phyloP scores from a whole-genome alignment of 148 eudicot species.

The Vaccinium darrowii region DNA sequence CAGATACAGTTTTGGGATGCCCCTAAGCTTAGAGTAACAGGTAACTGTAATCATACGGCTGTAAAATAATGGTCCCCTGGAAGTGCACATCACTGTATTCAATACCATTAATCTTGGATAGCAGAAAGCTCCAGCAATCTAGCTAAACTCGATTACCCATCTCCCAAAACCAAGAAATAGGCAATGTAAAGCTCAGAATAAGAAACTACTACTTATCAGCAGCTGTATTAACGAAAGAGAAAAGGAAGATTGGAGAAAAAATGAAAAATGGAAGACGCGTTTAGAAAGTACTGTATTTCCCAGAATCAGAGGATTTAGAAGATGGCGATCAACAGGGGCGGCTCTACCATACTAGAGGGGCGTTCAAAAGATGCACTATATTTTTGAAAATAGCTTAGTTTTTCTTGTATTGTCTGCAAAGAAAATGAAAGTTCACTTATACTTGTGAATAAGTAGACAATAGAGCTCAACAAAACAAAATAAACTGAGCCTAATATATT shows the following conservation, averaged over 20 bases:
- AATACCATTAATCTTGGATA: background rate
- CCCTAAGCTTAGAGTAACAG: background rate
- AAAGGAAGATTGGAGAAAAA: background rate
- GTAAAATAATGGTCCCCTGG: background rate
- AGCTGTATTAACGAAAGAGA: background rate
- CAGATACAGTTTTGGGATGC: background rate
- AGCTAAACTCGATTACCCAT: background rate
- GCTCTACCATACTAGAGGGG: no score
- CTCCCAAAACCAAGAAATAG: background rate
- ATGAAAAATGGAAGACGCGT: background rate
- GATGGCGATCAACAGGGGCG: background rate
- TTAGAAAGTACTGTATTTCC: background rate
- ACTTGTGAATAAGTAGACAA: no score
- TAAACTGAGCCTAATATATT: no score
- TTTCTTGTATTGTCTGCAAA: no score
- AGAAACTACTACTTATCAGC: background rate
- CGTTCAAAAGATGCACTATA: no score
- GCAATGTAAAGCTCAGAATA: background rate
- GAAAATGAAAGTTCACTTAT: no score
- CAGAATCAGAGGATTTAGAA: background rate
- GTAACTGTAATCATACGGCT: background rate
- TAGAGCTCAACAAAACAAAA: no score
- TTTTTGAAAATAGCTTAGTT: no score
- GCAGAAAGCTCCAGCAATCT: background rate
- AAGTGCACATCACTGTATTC: background rate